Conservation (phyloP, 2,329 filamentous ascomycete genomes). For the Alternaria incomplexa region DNA sequence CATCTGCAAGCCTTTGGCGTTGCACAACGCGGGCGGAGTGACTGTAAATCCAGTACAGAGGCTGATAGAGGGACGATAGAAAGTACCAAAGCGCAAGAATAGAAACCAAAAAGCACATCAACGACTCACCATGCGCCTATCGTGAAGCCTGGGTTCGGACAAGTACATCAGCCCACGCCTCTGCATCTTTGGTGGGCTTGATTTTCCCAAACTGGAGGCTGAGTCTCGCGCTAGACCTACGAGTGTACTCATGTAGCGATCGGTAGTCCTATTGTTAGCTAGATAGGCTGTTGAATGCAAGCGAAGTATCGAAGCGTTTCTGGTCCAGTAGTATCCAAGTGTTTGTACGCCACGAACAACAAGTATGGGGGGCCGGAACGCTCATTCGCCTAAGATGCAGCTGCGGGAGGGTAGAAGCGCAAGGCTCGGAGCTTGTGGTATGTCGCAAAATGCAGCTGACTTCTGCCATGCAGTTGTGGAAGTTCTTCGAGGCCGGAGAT, state of each 20-base stretch:
- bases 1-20: neutral
- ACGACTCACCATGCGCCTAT: neutral
- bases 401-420: neutral
- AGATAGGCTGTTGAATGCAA: neutral
- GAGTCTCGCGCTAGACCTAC: neutral
- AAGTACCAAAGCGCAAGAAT: neutral
- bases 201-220: neutral
- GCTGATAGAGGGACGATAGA: too few relatives aligned
- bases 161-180: neutral
- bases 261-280: constrained; percentile 10
- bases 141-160: neutral
- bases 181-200: neutral
- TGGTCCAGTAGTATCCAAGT: neutral
- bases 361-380: neutral
- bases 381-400: neutral
- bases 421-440: neutral
- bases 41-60: too few relatives aligned
- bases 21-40: neutral
- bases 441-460: neutral
- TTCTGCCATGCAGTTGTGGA: neutral
- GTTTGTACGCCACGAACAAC: neutral
- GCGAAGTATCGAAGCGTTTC: constrained; percentile 3
- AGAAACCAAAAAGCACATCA: neutral
- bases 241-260: neutral
- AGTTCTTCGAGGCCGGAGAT: neutral